Conservation (phyloP, 2,329 filamentous ascomycete genomes). For the Aspergillus luchuensis region DNA sequence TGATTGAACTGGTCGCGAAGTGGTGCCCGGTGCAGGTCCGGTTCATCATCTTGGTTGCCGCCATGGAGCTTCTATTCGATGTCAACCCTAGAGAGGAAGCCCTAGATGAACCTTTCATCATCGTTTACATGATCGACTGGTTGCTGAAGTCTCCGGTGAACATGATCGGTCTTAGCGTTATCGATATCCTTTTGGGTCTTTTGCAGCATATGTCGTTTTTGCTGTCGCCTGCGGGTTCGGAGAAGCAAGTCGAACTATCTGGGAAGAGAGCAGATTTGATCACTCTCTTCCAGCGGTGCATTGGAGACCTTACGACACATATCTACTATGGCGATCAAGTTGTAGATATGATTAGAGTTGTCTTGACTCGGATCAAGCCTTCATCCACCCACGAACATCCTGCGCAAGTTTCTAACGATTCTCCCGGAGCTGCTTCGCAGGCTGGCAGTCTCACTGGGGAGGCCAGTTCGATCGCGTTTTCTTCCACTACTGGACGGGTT, state of each 20-base stretch:
- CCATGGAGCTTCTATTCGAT: conserved; percentile 73
- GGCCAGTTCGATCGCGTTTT: conserved; percentile 53
- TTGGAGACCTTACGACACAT: conserved; percentile 89
- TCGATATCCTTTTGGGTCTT: conserved; percentile 86
- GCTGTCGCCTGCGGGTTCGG: conserved; percentile 61
- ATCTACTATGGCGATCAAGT: conserved; percentile 98
- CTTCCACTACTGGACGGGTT: conserved; percentile 61
- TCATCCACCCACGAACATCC: conserved; percentile 48
- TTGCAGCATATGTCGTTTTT: conserved; percentile 80
- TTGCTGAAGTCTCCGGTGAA: conserved; percentile 87
- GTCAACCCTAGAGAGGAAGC: conserved; percentile 70
- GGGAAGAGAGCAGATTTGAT: conserved; percentile 64
- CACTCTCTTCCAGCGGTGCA: conserved; percentile 72
- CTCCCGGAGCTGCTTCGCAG: conserved; percentile 52
- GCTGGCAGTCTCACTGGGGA: conserved; percentile 42
- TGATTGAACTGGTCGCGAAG: conserved; percentile 76
- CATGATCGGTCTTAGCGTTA: conserved; percentile 91
- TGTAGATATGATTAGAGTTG: conserved; percentile 84
- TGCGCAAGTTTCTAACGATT: conserved; percentile 52
- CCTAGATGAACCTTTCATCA: conserved; percentile 70
- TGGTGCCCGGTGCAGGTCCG: conserved; percentile 95
- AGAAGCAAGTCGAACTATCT: conserved; percentile 30
- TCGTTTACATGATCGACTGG: conserved; percentile 77
- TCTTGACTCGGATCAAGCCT: conserved; percentile 77
- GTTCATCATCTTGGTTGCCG: conserved; percentile 82